Evolutionary conservation across 192 early-diverging fungal species (phyloP), one percentile per base, ranked within the genome.

Genomic region (Backusella luteola): DNA sequence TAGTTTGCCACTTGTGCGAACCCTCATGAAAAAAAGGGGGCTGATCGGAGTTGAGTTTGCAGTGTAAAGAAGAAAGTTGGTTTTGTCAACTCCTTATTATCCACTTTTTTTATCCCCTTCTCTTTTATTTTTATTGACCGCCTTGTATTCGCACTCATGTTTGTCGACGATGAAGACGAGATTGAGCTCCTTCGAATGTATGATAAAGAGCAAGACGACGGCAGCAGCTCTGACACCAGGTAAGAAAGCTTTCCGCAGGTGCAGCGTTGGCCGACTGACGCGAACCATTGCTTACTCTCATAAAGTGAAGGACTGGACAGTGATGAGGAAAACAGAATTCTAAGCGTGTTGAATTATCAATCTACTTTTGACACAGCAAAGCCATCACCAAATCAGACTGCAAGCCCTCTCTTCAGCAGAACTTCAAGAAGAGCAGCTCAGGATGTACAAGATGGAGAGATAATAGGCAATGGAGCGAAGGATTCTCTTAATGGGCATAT

Each of bases 271-370:
- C 7, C n/a, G 17, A 59, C 56, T 63, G 56, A 63, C 56, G 26
- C 11, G 21, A 14, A 26, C 56, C 6, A 26, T 63, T 63, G 6
- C 29, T 63, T 63, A 9, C 9, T 23, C 19, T 56, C 53, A 56
- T 7, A 49, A 63, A 63, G 56, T 12, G 56, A 63, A 29, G 56
- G 23, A 14, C 26, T 63, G 26, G 56, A 63, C 56, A 63, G 56
- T 29, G 56, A 63, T 14, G 56, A 63, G 29, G 56, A 63, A 63
- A 63, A 3, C 29, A 63, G 26, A 11, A 63, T 63, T 63, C 29
- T 63, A 63, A 63, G 56, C 56, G 56, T 11, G 56, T 63, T 63
- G n/a, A 63, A 63, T 63, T 63, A 63, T 9, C 56, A 63, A 63
- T 29, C 56, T 4, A 63, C 23, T 63, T 63, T 63, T 23, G 56